Evolutionary conservation across 306 rosid species (phyloP).

Genomic region (Prosopis cineraria): DNA sequence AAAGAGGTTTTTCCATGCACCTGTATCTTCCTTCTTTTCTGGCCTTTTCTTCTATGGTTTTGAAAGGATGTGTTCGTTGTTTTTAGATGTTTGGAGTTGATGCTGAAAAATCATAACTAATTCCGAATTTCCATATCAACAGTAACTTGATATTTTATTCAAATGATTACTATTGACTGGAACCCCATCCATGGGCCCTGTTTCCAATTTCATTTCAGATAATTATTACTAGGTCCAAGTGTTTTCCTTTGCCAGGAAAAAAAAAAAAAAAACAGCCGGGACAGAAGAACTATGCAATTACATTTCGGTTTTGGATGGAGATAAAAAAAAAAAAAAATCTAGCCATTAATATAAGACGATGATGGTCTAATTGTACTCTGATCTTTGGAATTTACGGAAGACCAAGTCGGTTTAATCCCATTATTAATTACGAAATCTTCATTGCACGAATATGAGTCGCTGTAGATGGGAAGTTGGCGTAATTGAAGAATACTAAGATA

Average conservation of each 20-base stretch:
- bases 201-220: not conserved
- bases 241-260: not conserved
- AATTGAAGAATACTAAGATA: not conserved
- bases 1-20: slow-evolving; percentile 49
- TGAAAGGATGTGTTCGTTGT: not conserved
- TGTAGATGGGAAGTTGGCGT: not conserved
- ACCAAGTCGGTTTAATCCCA: too few species aligned
- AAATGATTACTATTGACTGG: not conserved
- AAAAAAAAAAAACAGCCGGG: not conserved
- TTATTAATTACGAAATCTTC: not conserved
- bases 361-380: not conserved
- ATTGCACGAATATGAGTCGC: not conserved
- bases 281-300: not conserved
- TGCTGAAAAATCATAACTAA: not conserved
- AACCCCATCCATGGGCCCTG: not conserved
- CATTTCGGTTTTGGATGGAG: not conserved
- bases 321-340: not conserved
- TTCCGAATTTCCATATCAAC: not conserved
- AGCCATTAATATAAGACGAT: not conserved
- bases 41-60: not conserved
- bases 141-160: not conserved
- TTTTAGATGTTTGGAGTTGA: not conserved
- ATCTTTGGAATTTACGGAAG: not conserved
- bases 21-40: not conserved
- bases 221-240: not conserved